A percentile compares a stretch with the other conserved stretches of the same genome.
Evolutionary conservation across 2,329 filamentous ascomycete species (phyloP).

Genomic region (Cladosporium cucumerinum): DNA sequence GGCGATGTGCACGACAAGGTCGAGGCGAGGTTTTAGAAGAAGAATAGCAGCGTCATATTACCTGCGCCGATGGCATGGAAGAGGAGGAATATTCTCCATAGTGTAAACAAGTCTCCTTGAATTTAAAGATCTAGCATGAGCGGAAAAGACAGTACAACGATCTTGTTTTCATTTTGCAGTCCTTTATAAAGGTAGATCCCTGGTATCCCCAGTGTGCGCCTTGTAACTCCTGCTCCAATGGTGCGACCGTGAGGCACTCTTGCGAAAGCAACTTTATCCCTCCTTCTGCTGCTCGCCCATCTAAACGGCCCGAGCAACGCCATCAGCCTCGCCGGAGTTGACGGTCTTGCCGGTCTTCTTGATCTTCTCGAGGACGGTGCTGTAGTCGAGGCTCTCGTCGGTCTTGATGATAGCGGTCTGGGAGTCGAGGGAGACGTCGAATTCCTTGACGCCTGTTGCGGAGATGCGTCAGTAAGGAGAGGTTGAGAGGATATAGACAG

Average conservation of each 20-base stretch:
- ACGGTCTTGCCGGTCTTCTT: conserved; percentile 94
- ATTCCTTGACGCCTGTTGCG: conserved; percentile 72
- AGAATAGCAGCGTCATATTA: neutral
- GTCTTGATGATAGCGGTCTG: conserved; percentile 79
- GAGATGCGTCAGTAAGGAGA: neutral
- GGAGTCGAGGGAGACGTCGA: conserved; percentile 80
- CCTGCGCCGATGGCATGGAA: neutral
- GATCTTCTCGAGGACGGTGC: conserved; percentile 80
- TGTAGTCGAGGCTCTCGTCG: conserved; percentile 66
- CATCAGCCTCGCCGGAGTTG: conserved; percentile 71
- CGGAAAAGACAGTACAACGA: neutral
- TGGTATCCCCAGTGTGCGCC: neutral
- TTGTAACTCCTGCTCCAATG: neutral
- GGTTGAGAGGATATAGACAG: neutral
- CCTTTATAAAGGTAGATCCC: neutral
- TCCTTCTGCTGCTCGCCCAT: neutral
- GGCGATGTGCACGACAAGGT: conserved; percentile 72
- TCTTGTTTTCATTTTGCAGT: neutral
- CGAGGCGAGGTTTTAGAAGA: conserved; percentile 59
- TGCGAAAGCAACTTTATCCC: neutral
- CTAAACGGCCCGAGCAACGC: conserved; percentile 43
- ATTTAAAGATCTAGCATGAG: neutral
- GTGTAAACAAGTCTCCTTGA: neutral
- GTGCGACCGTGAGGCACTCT: neutral
- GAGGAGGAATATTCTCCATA: neutral